Conservation (phyloP, 352 stramenopile species). For the Pythium periplocum region DNA sequence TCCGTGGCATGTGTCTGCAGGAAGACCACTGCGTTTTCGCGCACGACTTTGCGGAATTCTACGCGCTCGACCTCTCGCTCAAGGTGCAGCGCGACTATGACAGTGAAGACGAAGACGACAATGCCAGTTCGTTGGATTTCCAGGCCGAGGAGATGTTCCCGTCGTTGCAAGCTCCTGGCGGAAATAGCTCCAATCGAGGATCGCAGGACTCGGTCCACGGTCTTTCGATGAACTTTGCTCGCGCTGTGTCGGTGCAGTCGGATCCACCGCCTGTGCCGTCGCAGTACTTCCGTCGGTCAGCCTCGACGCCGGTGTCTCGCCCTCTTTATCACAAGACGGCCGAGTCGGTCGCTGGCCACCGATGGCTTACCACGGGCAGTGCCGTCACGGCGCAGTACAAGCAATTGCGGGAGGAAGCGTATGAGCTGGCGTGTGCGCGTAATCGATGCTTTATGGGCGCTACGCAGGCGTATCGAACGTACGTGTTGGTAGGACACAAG, state of each 20-base stretch:
- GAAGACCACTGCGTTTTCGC: conserved; percentile 76
- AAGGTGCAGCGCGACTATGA: conserved; percentile 53
- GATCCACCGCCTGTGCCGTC: conserved; percentile 1
- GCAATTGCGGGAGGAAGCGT: conserved; percentile 69
- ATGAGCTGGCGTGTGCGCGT: conserved; percentile 69
- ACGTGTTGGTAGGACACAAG: conserved; percentile 5
- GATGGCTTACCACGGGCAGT: conserved; percentile 64
- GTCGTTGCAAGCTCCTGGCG: conserved; percentile 25
- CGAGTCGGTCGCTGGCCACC: conserved; percentile 27
- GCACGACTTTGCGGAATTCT: conserved; percentile 76
- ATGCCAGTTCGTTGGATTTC: conserved; percentile 40
- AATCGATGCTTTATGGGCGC: conserved; percentile 87
- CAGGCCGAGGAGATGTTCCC: conserved; percentile 78
- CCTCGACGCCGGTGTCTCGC: conserved; percentile 17
- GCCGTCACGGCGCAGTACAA: conserved; percentile 66
- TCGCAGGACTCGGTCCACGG: conserved; percentile 5
- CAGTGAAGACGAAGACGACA: conserved; percentile 65
- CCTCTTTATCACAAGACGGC: conserved; percentile 57
- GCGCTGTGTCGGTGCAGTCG: conserved; percentile 61
- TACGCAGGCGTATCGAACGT: conserved; percentile 80
- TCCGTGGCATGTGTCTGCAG: conserved; percentile 75
- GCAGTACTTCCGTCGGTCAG: not conserved
- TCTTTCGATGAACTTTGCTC: conserved; percentile 75
- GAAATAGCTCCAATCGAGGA: conserved; percentile 4
- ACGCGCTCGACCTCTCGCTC: conserved; percentile 44